A percentile compares a stretch with the other conserved stretches of the same genome.
Conservation (phyloP, 495 filamentous ascomycete species). For the Cercophora samala region DNA sequence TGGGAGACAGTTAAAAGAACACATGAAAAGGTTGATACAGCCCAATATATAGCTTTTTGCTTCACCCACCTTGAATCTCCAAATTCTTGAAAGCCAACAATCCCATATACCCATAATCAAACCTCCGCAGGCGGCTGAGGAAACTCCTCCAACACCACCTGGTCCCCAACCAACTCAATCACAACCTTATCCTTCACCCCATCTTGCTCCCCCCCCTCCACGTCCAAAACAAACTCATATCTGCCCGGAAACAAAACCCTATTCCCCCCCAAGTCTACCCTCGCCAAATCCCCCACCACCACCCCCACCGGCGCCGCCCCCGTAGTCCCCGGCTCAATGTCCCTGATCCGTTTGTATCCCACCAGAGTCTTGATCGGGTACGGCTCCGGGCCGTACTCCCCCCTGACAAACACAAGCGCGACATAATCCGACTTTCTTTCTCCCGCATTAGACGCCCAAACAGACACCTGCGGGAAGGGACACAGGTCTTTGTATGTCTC, state of each 20-base stretch:
- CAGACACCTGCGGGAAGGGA: slow-evolving; percentile 42
- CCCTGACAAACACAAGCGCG: slow-evolving; percentile 53
- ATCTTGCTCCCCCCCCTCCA: not conserved
- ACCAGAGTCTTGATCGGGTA: slow-evolving; percentile 61
- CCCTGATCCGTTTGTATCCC: slow-evolving; percentile 51
- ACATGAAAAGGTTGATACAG: not conserved
- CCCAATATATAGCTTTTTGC: not conserved
- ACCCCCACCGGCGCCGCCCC: slow-evolving; percentile 46
- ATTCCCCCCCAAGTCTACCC: slow-evolving; percentile 56
- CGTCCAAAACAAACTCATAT: slow-evolving; percentile 57
- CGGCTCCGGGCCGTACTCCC: slow-evolving; percentile 54
- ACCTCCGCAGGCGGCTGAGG: slow-evolving; percentile 30
- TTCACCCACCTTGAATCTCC: not conserved
- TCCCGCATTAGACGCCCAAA: slow-evolving; percentile 50
- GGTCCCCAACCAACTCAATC: slow-evolving; percentile 44
- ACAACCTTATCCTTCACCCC: slow-evolving; percentile 30
- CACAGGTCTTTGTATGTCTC: slow-evolving; percentile 35
- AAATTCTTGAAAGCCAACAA: too few relatives aligned
- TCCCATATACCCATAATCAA: not conserved
- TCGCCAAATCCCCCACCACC: slow-evolving; percentile 53
- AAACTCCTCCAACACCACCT: slow-evolving; percentile 44
- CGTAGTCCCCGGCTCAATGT: slow-evolving; percentile 40
- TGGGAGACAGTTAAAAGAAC: not conserved
- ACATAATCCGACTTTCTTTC: slow-evolving; percentile 53
- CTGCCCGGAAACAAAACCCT: slow-evolving; percentile 59